Base-by-base conservation (phyloP, 1,139 yeast genomes). In the Kurtzmaniella quercitrusa region DNA sequence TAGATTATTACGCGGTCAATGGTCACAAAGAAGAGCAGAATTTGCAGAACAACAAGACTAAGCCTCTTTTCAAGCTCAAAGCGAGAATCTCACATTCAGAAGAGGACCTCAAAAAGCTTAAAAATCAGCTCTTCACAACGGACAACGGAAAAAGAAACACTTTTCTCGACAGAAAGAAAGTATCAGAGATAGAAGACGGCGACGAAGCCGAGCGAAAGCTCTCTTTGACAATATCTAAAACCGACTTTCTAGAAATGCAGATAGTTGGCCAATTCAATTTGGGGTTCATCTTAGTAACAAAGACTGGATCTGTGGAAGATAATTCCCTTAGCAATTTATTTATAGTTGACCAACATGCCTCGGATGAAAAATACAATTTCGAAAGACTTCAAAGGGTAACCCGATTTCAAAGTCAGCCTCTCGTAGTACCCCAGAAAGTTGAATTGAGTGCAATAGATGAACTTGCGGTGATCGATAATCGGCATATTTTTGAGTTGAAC, bases 331-430 rank as follows among this genome's bases (percentile, higher is more conserved):
- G 62, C n/a, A 89, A 88, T 57, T 59, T 93, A 37, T 90, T 93
- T 55, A 91, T 93, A 38, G 76, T 93, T 41, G 99, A 93, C 60
- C 99, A 93, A 62, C 99, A 93, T 66, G 98, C 98, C 1, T 87
- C 96, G 50, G 98, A 93, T 63, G 99, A 93, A 58, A 93, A 90
- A 56, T 88, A 57, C 64, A 93, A 93, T 60, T 93, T 88, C 67
- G 98, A 94, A 59, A 70, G 69, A 43, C 65, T 89, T 16, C 81
- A 78, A 48, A 58, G 63, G 23, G 73, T 71, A 10, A 80, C 86
- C 0, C 63, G 66, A 0, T 79, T 88, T 51, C 75, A 79, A 41
- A 72, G 75, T 38, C 98, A 93, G 61, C 81, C 81, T 1, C 67
- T 93, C 42, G 87, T 93, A 8, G 65, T 68, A 0, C 95, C 96